Percentiles rank a stretch among this genome's conserved stretches.
Conservation (phyloP, 257 asterid species). For the Paraleonurus japonicus region DNA sequence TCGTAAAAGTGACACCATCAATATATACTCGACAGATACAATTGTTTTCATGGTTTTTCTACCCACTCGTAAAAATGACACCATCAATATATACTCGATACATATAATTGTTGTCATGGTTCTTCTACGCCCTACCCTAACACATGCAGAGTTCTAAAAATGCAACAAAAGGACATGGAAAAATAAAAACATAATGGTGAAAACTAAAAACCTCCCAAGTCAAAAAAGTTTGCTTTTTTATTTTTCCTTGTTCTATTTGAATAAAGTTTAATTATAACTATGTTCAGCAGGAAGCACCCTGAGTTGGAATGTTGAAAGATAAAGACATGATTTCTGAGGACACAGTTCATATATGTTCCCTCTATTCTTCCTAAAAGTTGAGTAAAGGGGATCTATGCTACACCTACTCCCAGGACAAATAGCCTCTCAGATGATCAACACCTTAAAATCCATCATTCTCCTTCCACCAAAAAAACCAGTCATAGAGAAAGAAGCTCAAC, state of each 20-base stretch:
- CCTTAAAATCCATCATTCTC: not conserved
- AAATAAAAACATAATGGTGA: not conserved
- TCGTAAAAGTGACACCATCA: not conserved
- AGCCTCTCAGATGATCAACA: conserved; percentile 7
- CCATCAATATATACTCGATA: not conserved
- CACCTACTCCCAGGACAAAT: conserved; percentile 19
- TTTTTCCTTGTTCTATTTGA: conserved; percentile 1
- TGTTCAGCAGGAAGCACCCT: not conserved
- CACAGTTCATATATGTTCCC: conserved; percentile 20
- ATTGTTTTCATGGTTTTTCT: not conserved
- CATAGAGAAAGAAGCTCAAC: conserved; percentile 22
- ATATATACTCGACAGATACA: not conserved
- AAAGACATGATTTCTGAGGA: conserved; percentile 14
- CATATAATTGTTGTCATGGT: not conserved
- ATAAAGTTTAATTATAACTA: conserved; percentile 14
- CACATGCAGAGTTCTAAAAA: not conserved
- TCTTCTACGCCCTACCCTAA: not conserved
- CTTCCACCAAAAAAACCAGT: not conserved
- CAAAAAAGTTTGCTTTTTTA: not conserved
- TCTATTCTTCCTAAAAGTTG: conserved; percentile 16
- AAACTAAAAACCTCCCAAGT: not conserved
- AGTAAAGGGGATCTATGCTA: conserved; percentile 26
- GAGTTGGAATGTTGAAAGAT: conserved; percentile 2
- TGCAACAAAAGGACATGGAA: not conserved
- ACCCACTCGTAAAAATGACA: not conserved